phyloP scores from a whole-genome alignment of 2,329 filamentous ascomycete species.

The Neofusicoccum laricinum region DNA sequence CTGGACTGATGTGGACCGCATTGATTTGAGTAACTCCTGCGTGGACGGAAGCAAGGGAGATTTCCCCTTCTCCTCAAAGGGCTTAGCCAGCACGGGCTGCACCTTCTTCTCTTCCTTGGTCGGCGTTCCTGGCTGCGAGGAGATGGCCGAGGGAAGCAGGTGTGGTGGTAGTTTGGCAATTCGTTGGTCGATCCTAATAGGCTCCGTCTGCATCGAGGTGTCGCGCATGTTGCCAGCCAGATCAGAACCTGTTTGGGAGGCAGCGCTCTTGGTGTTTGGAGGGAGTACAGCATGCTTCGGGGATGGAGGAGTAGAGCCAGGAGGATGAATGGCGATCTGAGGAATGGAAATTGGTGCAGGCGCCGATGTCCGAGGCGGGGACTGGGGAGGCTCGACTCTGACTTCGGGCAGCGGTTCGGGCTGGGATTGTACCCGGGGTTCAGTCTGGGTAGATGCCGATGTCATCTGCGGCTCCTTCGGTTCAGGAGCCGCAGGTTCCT shows the following conservation, averaged over 20 bases:
- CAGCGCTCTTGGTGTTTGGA: constrained; percentile 74
- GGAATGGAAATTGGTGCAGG: constrained; percentile 60
- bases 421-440: constrained; percentile 28
- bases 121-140: constrained; percentile 48
- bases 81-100: constrained; percentile 11
- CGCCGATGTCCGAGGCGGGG: constrained; percentile 31
- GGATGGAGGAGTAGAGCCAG: constrained; percentile 49
- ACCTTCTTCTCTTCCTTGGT: constrained; percentile 20
- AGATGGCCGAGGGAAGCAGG: constrained; percentile 74
- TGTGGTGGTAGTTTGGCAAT: constrained; percentile 72
- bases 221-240: constrained; percentile 49
- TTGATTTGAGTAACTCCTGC: constrained; percentile 13
- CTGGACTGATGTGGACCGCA: constrained; percentile 22
- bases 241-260: constrained; percentile 70
- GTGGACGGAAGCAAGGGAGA: constrained; percentile 13
- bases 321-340: constrained; percentile 87
- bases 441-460: constrained; percentile 63
- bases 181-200: constrained; percentile 79
- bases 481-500: constrained; percentile 36
- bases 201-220: constrained; percentile 78
- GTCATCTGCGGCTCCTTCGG: constrained; percentile 43
- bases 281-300: constrained; percentile 75
- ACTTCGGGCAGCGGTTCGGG: constrained; percentile 21
- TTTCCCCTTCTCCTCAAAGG: constrained; percentile 18
- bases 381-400: constrained; percentile 22